Percentiles rank a stretch among this genome's conserved stretches.
Evolutionary conservation across 441 rosid species (phyloP).

Genomic region (Geranium incanum): DNA sequence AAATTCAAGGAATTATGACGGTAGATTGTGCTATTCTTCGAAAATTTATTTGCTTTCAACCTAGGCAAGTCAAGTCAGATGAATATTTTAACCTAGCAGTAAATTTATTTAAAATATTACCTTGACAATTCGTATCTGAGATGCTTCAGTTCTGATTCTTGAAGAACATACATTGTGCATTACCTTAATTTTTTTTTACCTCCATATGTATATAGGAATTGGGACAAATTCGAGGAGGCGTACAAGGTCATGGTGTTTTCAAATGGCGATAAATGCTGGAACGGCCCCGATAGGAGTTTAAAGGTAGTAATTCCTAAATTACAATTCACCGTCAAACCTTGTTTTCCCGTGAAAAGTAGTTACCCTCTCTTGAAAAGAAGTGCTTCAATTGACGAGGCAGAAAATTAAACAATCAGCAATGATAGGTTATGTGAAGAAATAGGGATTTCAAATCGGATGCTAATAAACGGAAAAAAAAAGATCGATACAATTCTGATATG

Average conservation of each 20-base stretch:
- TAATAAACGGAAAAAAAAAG: background rate
- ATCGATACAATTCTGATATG: background rate
- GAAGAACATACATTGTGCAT: background rate
- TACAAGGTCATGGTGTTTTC: slow-evolving; percentile 60
- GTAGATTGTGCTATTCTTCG: no score
- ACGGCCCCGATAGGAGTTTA: slow-evolving; percentile 88
- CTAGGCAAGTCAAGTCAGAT: no score
- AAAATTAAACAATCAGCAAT: no score
- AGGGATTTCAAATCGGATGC: background rate
- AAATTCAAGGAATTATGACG: background rate
- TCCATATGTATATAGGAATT: slow-evolving; percentile 37
- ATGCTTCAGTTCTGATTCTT: background rate
- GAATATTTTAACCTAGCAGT: no score
- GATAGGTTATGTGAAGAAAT: background rate
- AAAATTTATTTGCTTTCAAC: no score
- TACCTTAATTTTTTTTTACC: slow-evolving; percentile 1
- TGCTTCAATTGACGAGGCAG: no score
- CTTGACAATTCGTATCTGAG: background rate
- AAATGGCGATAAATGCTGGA: slow-evolving; percentile 88
- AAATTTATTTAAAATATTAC: slow-evolving; percentile 5
- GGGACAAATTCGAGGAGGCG: slow-evolving; percentile 80
- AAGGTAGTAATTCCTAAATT: slow-evolving; percentile 39
- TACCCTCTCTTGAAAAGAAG: no score
- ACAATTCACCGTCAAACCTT: slow-evolving; percentile 21
- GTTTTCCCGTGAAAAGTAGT: background rate